Evolutionary conservation across 2,329 filamentous ascomycete species (phyloP).

Genomic region (Leptographium radiaticola): DNA sequence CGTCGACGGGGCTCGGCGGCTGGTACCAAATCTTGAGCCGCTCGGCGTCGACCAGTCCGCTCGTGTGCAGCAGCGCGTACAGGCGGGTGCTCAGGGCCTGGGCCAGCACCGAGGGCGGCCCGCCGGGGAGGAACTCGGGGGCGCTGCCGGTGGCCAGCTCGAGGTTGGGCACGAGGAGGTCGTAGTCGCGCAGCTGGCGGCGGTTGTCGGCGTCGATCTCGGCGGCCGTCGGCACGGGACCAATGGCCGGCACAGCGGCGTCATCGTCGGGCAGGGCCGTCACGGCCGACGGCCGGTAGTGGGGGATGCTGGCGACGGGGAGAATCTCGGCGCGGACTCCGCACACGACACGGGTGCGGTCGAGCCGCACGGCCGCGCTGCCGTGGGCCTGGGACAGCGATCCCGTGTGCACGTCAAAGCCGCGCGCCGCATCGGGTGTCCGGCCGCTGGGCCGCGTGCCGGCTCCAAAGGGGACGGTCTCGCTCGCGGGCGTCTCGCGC

Average conservation of each 20-base stretch:
- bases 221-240: background rate
- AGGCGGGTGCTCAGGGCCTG: conserved; percentile 77
- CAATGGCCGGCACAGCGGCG: background rate
- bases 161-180: conserved; percentile 83
- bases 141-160: conserved; percentile 86
- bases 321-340: conserved; percentile 82
- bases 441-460: conserved; percentile 74
- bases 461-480: conserved; percentile 9
- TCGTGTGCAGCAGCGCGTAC: conserved; percentile 61
- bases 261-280: no score
- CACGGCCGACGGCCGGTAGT: conserved; percentile 34
- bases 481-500: conserved; percentile 21
- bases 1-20: conserved; percentile 20
- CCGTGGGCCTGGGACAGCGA: conserved; percentile 84
- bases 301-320: conserved; percentile 58
- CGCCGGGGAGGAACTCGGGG: conserved; percentile 72
- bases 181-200: conserved; percentile 44
- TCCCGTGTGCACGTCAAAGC: conserved; percentile 65
- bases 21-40: conserved; percentile 64
- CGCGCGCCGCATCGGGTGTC: conserved; percentile 52
- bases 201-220: conserved; percentile 13
- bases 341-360: conserved; percentile 90
- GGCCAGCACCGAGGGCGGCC: conserved; percentile 64
- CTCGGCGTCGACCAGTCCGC: conserved; percentile 49
- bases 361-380: conserved; percentile 74